Percentiles rank a stretch among this genome's conserved stretches.
These are phyloP conservation scores for Solanum chaucha DNA, from an alignment of 257 asterid genomes.

Conservation along the genomic window DNA sequence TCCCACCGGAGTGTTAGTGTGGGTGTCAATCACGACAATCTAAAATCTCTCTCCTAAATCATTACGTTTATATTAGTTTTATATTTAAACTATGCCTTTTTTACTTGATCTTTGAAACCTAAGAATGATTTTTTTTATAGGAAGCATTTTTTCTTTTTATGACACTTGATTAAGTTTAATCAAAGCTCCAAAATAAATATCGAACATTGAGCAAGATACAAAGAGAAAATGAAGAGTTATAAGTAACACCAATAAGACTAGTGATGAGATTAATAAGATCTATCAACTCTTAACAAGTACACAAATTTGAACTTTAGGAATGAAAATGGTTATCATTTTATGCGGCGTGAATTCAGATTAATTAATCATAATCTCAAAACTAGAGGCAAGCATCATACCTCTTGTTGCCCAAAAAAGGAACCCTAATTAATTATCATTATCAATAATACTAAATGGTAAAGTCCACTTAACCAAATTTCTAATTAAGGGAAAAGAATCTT, in stretches of 20 bases:
- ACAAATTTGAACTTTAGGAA: background rate
- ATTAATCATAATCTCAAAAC: background rate
- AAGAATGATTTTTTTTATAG: background rate
- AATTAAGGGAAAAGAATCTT: conserved; percentile 8
- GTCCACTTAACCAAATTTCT: conserved; percentile 9
- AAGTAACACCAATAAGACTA: background rate
- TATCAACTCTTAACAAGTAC: background rate
- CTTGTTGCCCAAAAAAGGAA: background rate
- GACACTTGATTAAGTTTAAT: background rate
- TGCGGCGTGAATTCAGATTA: background rate
- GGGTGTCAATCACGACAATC: no score
- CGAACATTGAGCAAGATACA: background rate
- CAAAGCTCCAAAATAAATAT: background rate
- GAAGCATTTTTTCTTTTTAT: background rate
- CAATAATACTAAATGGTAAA: conserved; percentile 3
- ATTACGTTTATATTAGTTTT: no score
- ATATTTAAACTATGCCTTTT: no score
- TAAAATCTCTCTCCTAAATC: background rate
- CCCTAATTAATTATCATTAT: background rate
- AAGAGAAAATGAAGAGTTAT: background rate
- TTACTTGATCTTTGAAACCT: background rate
- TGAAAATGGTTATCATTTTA: background rate
- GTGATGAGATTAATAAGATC: background rate
- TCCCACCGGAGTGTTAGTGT: no score
- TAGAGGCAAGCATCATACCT: background rate